Conservation (phyloP, 2,329 filamentous ascomycete genomes). For the Fusarium sp. region DNA sequence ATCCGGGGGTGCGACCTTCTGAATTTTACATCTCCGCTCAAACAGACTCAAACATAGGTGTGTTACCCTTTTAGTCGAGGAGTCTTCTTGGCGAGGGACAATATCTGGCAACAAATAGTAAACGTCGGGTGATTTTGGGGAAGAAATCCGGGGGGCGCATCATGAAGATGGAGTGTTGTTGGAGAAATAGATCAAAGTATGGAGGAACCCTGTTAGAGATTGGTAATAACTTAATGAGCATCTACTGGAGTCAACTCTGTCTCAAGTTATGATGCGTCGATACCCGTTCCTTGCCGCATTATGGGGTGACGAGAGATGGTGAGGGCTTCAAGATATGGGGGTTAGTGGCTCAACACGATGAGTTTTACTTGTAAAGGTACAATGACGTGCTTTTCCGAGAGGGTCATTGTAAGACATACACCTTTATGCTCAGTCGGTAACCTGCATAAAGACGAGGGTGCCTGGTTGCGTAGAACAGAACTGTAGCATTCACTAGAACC, state of each 20-base stretch:
- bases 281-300: constrained; percentile 25
- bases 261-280: constrained; percentile 2
- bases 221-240: neutral
- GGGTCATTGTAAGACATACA: neutral
- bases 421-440: neutral
- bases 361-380: neutral
- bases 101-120: constrained; percentile 27
- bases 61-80: neutral
- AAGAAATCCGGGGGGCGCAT: constrained; percentile 8
- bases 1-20: constrained; percentile 2
- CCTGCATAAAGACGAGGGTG: neutral
- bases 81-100: constrained; percentile 8
- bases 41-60: neutral
- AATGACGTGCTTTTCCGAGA: neutral
- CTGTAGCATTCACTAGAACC: neutral
- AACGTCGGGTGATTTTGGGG: constrained; percentile 17
- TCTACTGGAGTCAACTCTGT: neutral
- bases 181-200: neutral
- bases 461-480: neutral
- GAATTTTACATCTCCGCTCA: constrained; percentile 29
- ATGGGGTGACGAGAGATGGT: neutral
- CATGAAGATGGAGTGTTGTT: neutral
- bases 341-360: neutral
- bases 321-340: constrained; percentile 1
- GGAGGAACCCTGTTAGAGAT: neutral